Base-by-base conservation (phyloP, 148 eudicot genomes). In the Limonium bicolor region DNA sequence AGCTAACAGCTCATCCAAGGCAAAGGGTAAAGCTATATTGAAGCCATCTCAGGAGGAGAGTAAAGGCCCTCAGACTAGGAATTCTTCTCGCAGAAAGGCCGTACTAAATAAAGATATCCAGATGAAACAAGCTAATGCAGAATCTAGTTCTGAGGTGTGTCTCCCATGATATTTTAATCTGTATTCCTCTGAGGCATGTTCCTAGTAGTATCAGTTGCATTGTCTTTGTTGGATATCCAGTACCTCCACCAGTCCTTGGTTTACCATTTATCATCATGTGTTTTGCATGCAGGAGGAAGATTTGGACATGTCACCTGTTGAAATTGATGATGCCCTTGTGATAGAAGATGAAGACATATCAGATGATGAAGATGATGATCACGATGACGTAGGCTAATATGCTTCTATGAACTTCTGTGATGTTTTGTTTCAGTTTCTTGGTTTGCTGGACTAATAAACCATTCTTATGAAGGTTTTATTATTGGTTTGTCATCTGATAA, bases 301-400 rank as follows among this genome's bases (percentile, higher is more conserved):
- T 51, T 40, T 81, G 53, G 95, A 85, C 32, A 71, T 81, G 60
- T 73, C 99, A 34, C 95, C 76, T 40, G 82, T 76, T 13, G 99
- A 85, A 56, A 74, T 84, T 45, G 95, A 90, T 49, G 99, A 92
- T 46, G 78, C 82, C 4, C 62, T 85, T 71, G 82, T 85, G 55
- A 85, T 92, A 50, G 99, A 92, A 61, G 93, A 90, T 65, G 94
- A 92, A 27, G 88, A 85, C 50, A 65, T 78, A 38, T 85, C 95
- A 0, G 99, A 85, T 46, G 99, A 85, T 30, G 87, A 83, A 30
- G 96, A 88, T 20, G 99, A 83, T 36, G 97, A 80, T 55, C 76
- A 77, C 29, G 95, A 81, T 48, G 88, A 85, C 67, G 99, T 92
- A 85, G 51, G 85, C 38, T 11, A 32, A 39, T 46, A 37, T 42